phyloP scores from a whole-genome alignment of 2,329 filamentous ascomycete genomes.

The Cercospora sp. region DNA sequence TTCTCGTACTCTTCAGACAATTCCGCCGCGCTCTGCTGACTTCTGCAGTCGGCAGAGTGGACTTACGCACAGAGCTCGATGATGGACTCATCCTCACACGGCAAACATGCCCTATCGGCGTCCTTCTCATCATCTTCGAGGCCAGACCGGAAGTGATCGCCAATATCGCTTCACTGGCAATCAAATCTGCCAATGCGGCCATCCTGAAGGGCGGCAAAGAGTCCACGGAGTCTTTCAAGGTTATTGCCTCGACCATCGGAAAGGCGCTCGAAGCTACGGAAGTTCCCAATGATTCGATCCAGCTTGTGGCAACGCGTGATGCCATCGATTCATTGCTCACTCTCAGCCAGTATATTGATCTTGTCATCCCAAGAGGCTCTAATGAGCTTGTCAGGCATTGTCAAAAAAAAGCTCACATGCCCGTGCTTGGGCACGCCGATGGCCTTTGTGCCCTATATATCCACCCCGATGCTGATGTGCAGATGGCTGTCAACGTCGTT shows the following conservation, averaged over 20 bases:
- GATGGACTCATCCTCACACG: conserved; percentile 82
- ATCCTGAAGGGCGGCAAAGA: conserved; percentile 98
- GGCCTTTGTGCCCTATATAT: conserved; percentile 88
- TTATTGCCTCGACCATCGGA: conserved; percentile 84
- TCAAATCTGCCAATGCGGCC: conserved; percentile 96
- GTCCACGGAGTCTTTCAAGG: conserved; percentile 89
- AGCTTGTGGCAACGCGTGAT: conserved; percentile 91
- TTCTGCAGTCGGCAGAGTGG: conserved; percentile 73
- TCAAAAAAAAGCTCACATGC: conserved; percentile 88
- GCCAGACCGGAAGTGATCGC: conserved; percentile 96
- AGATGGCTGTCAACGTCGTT: conserved; percentile 72
- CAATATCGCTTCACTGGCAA: conserved; percentile 91
- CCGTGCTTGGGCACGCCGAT: conserved; percentile 93
- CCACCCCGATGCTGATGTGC: conserved; percentile 71
- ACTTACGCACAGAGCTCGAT: conserved; percentile 80
- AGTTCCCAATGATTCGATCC: conserved; percentile 84
- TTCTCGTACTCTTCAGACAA: conserved; percentile 7
- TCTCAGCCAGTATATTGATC: conserved; percentile 84
- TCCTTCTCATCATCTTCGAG: conserved; percentile 98
- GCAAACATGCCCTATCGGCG: conserved; percentile 90
- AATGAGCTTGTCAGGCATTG: conserved; percentile 90
- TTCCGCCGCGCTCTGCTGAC: conserved; percentile 33
- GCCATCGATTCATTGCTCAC: conserved; percentile 84
- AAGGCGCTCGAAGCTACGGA: conserved; percentile 68
- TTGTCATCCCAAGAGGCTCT: conserved; percentile 88